A percentile compares a stretch with the other conserved stretches of the same genome.
phyloP scores from a whole-genome alignment of 2,329 filamentous ascomycete species.

The Trichoderma semiorbis region DNA sequence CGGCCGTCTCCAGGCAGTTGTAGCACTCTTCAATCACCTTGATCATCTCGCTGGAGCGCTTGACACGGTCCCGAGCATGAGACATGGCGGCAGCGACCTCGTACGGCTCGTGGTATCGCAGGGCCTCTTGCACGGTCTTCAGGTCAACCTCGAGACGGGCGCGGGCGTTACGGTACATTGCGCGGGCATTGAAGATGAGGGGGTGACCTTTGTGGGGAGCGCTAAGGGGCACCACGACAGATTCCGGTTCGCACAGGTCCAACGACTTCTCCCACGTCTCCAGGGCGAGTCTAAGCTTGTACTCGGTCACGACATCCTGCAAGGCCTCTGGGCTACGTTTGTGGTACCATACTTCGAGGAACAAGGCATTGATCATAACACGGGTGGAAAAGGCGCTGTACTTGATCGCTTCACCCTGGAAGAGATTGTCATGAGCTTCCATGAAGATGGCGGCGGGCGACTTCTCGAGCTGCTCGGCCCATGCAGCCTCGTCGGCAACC shows the following conservation, averaged over 20 bases:
- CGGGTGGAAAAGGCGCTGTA: slow-evolving; percentile 97
- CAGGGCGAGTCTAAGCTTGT: slow-evolving; percentile 90
- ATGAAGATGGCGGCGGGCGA: slow-evolving; percentile 81
- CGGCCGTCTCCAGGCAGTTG: slow-evolving; percentile 94
- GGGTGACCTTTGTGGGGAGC: slow-evolving; percentile 95
- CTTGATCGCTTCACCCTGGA: slow-evolving; percentile 83
- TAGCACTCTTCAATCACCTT: slow-evolving; percentile 98
- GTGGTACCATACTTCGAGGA: slow-evolving; percentile 98
- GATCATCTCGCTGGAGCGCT: slow-evolving; percentile 95
- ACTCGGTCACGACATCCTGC: slow-evolving; percentile 96
- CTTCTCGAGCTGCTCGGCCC: slow-evolving; percentile 72
- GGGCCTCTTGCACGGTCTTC: slow-evolving; percentile 91
- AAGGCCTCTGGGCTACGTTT: slow-evolving; percentile 97
- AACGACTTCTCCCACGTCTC: slow-evolving; percentile 99
- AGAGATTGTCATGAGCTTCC: slow-evolving; percentile 90
- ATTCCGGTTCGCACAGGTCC: slow-evolving; percentile 88
- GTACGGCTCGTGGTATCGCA: slow-evolving; percentile 95
- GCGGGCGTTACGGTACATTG: slow-evolving; percentile 91
- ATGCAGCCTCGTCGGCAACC: slow-evolving; percentile 71
- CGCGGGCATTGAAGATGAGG: slow-evolving; percentile 96
- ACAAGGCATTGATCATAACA: slow-evolving; percentile 98
- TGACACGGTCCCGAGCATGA: slow-evolving; percentile 86
- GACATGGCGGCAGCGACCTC: slow-evolving; percentile 98
- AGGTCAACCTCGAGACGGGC: slow-evolving; percentile 91
- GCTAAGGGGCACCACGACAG: slow-evolving; percentile 81